Evolutionary conservation across 495 filamentous ascomycete species (phyloP), one percentile per base, ranked within the genome.

Genomic region (Tuber melanosporum): DNA sequence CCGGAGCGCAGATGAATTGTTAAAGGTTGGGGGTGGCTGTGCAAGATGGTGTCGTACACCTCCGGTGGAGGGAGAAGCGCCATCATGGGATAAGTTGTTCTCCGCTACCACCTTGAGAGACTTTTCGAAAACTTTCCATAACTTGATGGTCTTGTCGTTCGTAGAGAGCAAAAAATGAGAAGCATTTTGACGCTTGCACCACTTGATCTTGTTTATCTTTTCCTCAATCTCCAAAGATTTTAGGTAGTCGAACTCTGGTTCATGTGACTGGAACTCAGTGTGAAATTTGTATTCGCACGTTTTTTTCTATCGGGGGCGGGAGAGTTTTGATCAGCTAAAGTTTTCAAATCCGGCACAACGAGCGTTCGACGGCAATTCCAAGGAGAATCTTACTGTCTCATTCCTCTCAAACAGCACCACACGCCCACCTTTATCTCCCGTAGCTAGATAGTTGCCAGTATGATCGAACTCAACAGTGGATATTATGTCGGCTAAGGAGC

Each of bases 201-300:
- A 99, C 87, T 98, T 99, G 86, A 99, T 99, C 88, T 99, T 99
- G 89, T 99, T 99, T 89, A 99, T 99, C 87, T 99, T 99, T 86
- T 99, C 95, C 89, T 99, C 95, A 81, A 99, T 99, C 87, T 99
- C 95, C 76, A 99, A 88, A 36, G 95, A 99, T 87, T 99, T 99
- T 75, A 99, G 90, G 85, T 99, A 99, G 84, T 99, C 95, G 85
- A 99, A 99, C 85, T 99, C 95, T 36, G 95, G 95, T 84, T 99
- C 95, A 86, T 99, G 95, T 74, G 95, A 99, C 88, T 99, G 95
- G 78, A 99, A 99, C 84, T 99, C 95, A 83, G 95, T 99, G 85
- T 99, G 95, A 85, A 99, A 99, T 85, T 99, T 99, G 89, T 99
- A 99, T 86, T 99, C 95, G 89, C 95, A 99, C 20, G 95, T 98